Base-by-base conservation (phyloP, 495 filamentous ascomycete genomes). In the Amorphotheca resinae region DNA sequence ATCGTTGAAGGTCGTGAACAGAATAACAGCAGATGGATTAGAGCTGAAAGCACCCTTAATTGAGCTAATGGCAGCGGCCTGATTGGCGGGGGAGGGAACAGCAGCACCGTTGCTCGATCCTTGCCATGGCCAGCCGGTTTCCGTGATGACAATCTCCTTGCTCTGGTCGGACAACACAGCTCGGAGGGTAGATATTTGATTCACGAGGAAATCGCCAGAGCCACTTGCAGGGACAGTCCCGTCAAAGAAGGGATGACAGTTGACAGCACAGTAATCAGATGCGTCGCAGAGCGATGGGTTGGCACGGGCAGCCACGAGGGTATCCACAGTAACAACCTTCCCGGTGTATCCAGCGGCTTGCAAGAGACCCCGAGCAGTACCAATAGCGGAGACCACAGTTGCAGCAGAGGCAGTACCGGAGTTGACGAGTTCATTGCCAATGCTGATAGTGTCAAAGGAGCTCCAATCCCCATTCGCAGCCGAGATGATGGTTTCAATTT, bases 211-310 rank as follows among this genome's bases (percentile, higher is more conserved):
- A 2, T 59, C 43, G 9, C 86, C 87, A 5, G 87, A 73, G 21
- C 65, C 56, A 1, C 61, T 54, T 4, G 87, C 64, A 5, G 46
- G 53, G 22, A 73, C 67, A 8, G 67, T 70, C 2, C 66, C 61
- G 48, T 89, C 80, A 57, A 93, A 94, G 67, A 87, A 95, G 9
- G 86, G 72, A 54, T 95, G 87, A 46, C 74, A 69, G 54, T 95
- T 94, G 28, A 80, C 74, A 1, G 86, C 81, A 51, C 77, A 84
- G 60, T 80, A 85, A 50, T 93, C 87, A 5, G 78, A 81, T 20
- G 61, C 68, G 7, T 76, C 55, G 61, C 87, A 93, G 35, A 95
- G 64, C 44, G 70, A 60, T 0, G 82, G 80, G 47, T 94, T 74
- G 30, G 59, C 53, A 41, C 77, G 61, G 21, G 80, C 66, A 1